Base-by-base conservation (phyloP, 208 protist genomes). In the Leishmania major region DNA sequence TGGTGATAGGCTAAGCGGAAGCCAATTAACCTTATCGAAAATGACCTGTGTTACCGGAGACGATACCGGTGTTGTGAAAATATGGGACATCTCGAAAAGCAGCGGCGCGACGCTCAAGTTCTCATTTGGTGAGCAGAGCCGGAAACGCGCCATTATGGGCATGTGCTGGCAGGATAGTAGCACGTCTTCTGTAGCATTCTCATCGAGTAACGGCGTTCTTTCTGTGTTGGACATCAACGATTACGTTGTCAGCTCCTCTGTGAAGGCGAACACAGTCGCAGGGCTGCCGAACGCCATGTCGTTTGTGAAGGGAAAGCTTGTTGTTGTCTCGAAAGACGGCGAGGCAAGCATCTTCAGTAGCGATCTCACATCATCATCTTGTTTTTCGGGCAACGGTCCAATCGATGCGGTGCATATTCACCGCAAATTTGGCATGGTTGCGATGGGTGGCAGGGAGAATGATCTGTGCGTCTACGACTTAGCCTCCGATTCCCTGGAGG, bases 41-140 rank as follows among this genome's bases (percentile, higher is more conserved):
- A 96, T 97, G 92, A 73, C 94, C 2, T 97, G 92, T 81, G 82
- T 97, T 7, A 97, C 94, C 35, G 94, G 94, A 5, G 94, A 97
- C 80, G 92, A 97, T 37, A 95, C 94, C 25, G 94, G 94, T 19
- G 79, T 95, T n/a, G 78, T 97, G 2, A 97, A 95, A 72, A 86
- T 97, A 70, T 97, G 94, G 92, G 89, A 97, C 81, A 92, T 96
- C 67, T 89, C 90, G 15, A 93, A 89, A 70, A 92, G 90, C 70
- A 91, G 87, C 77, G 92, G 93, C 0, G 89, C 91, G 0, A 94
- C 91, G 1, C 76, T 96, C 22, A 87, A 82, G 59, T 95, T 90
- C 75, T 87, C 89, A 0, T 95, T 89, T 88, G 93, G 93, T 4
- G 85, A 93, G 73, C 93, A 96, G 74, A 91, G 84, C 66, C 82